Base-by-base conservation (phyloP, 2,329 filamentous ascomycete species). In the Didymella pinodella region DNA sequence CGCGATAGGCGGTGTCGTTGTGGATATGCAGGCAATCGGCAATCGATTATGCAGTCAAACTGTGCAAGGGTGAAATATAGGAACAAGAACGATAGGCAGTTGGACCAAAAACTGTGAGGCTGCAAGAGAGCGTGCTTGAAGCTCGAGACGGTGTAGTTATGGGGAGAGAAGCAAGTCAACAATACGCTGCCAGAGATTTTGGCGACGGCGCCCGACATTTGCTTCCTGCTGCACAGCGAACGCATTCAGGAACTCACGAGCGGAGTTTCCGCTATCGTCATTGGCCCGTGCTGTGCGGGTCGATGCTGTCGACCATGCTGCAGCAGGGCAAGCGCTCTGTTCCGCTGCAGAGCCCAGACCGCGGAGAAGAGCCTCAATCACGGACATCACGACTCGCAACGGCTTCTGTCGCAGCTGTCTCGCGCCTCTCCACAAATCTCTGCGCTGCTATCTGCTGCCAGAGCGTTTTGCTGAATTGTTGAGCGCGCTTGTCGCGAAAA, bases 171-270 rank as follows among this genome's bases (percentile, higher is more conserved):
- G 38, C 44, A 54, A 57, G 49, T 51, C 54, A 56, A 29, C 40
- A 57, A 36, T 34, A 54, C 40, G 48, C 16, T 29, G 48, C 41
- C 41, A 58, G 51, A 59, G 61, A 64, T 66, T 65, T 67, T 58
- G 61, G 53, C 54, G 56, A 52, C 57, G 46, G 64, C 61, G 60
- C 64, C 64, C 61, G 64, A 64, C 55, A 59, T 61, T 47, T 64
- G 45, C 57, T 65, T 51, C 49, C 44, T 53, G 51, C 54, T 65
- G 54, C 48, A 48, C 16, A 40, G 25, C 65, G 63, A 64, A 68
- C 61, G 67, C 66, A 67, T 74, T 71, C 71, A 72, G 67, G 71
- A 70, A 72, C 65, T 73, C 65, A 63, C 68, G 68, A 74, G 44
- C 50, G 46, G 56, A 59, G 56, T 48, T 56, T 54, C 56, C 46